Percentiles rank a stretch among this genome's conserved stretches.
These are phyloP conservation scores for Ajuga reptans DNA, from an alignment of 305 asterid genomes.

Conservation along the genomic window DNA sequence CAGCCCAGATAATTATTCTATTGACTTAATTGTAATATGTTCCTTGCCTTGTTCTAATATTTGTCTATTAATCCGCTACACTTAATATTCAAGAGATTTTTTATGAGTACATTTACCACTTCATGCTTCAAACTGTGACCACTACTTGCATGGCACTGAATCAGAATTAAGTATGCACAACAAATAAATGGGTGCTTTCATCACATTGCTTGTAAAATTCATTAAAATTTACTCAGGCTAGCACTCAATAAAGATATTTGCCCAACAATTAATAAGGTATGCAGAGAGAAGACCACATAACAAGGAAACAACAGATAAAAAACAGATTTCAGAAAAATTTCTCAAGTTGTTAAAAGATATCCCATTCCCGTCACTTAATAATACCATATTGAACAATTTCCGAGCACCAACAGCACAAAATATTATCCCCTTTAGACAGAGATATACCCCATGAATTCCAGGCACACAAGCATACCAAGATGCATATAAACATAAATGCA, in stretches of 20 bases:
- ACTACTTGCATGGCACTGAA: neutral
- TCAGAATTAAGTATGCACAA: neutral
- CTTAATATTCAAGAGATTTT: neutral
- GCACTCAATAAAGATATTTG: neutral
- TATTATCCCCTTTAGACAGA: neutral
- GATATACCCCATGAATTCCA: slow-evolving; percentile 5
- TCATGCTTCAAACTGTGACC: neutral
- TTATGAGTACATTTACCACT: neutral
- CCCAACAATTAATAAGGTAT: neutral
- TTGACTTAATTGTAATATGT: neutral
- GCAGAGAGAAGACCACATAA: neutral
- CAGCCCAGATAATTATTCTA: neutral
- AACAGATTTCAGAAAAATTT: neutral
- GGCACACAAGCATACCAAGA: neutral
- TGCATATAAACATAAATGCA: neutral
- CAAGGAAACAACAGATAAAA: neutral
- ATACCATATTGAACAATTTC: neutral
- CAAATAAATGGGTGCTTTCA: neutral
- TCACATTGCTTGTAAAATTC: neutral
- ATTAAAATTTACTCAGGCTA: neutral
- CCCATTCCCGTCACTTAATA: neutral
- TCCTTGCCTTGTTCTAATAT: neutral
- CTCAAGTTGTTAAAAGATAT: neutral
- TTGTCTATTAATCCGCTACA: neutral
- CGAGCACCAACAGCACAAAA: neutral